phyloP scores from a whole-genome alignment of 768 basidiomycete genomes.

The Steccherinum ochraceum region DNA sequence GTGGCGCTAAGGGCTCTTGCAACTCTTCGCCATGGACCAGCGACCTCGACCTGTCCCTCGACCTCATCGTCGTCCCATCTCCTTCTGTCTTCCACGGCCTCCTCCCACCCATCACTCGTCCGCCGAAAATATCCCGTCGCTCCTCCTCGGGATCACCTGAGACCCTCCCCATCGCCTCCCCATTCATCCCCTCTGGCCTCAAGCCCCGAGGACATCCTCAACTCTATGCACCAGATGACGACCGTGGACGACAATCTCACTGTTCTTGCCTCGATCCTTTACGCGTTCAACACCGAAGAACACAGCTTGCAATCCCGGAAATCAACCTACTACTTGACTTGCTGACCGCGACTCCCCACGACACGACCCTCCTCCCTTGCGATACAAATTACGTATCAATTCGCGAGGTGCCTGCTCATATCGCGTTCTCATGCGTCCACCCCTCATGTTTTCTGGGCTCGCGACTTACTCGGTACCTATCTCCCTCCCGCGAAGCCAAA shows the following conservation, averaged over 20 bases:
- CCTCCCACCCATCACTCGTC: neutral
- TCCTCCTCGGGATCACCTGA: neutral
- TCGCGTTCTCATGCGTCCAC: neutral
- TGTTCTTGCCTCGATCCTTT: neutral
- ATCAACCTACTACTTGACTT: neutral
- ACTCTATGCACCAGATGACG: neutral
- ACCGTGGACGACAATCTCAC: neutral
- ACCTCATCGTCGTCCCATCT: neutral
- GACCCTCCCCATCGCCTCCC: neutral
- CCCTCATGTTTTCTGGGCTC: constrained; percentile 1
- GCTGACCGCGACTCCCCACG: too few relatives aligned
- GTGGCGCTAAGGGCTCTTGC: too few relatives aligned
- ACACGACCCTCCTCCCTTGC: neutral
- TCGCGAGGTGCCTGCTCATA: constrained; percentile 1
- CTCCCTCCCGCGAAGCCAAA: constrained; percentile 7
- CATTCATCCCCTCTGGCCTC: neutral
- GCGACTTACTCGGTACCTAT: neutral
- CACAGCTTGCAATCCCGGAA: neutral
- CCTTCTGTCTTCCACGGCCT: neutral
- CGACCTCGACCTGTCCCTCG: neutral
- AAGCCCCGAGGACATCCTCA: neutral
- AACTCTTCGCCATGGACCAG: too few relatives aligned
- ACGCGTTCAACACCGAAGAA: neutral
- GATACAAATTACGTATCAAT: neutral
- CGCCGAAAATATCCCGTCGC: neutral